Conservation (phyloP, 768 basidiomycete genomes). For the Dictyophora rubrovolvata region DNA sequence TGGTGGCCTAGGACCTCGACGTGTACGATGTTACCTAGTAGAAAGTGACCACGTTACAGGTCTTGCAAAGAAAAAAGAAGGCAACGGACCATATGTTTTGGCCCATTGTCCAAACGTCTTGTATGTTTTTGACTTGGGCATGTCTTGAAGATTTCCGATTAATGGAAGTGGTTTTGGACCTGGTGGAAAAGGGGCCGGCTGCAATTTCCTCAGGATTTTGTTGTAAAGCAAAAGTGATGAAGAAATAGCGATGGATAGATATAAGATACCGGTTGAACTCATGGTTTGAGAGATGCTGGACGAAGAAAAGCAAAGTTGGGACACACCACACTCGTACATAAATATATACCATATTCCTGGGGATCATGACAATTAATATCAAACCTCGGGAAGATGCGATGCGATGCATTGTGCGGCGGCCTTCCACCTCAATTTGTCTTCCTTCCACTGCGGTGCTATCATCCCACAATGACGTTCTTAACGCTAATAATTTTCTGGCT, state of each 20-base stretch:
- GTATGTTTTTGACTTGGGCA: conserved; percentile 17
- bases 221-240: not conserved
- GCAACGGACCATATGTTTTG: conserved; percentile 15
- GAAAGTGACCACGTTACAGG: not conserved
- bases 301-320: not conserved
- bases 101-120: conserved; percentile 15
- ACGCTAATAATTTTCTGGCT: too few species aligned
- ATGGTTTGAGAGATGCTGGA: too few species aligned
- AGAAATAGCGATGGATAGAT: not conserved
- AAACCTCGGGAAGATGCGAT: too few species aligned
- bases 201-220: not conserved
- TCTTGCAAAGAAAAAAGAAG: not conserved
- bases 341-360: too few species aligned
- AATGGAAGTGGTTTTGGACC: conserved; percentile 23
- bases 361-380: too few species aligned
- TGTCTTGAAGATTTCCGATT: conserved; percentile 18
- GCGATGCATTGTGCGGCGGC: too few species aligned
- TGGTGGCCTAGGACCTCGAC: conserved; percentile 4
- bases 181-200: conserved; percentile 21
- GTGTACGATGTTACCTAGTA: conserved; percentile 14
- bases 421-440: too few species aligned
- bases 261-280: too few species aligned
- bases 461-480: too few species aligned
- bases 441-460: too few species aligned
- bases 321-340: not conserved